Evolutionary conservation across 352 stramenopile species (phyloP).

Genomic region (Phytophthora tentaculata): DNA sequence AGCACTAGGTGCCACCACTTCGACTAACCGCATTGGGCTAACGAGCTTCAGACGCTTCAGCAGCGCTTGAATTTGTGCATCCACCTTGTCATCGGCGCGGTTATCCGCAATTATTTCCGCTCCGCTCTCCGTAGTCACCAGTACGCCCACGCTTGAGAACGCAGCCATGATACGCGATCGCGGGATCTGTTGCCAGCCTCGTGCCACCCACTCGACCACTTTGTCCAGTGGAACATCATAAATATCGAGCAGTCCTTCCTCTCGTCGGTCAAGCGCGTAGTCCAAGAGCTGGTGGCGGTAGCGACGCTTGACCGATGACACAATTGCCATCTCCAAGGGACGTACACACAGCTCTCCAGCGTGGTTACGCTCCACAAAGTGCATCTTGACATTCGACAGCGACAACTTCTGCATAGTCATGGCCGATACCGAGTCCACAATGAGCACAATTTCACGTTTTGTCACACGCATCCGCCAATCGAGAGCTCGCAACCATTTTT

Average conservation of each 20-base stretch:
- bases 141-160: slow-evolving; percentile 52
- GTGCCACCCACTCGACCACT: slow-evolving; percentile 66
- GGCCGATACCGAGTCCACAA: slow-evolving; percentile 65
- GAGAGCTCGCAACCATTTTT: slow-evolving; percentile 77
- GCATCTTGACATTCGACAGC: slow-evolving; percentile 72
- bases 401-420: slow-evolving; percentile 62
- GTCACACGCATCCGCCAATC: slow-evolving; percentile 83
- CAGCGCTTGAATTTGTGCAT: slow-evolving; percentile 59
- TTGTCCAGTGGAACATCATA: slow-evolving; percentile 54
- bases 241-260: slow-evolving; percentile 42
- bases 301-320: slow-evolving; percentile 56
- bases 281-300: slow-evolving; percentile 63
- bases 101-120: slow-evolving; percentile 32
- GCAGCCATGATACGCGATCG: slow-evolving; percentile 53
- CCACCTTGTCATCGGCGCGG: slow-evolving; percentile 53
- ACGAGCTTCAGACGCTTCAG: slow-evolving; percentile 62
- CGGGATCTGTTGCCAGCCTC: slow-evolving; percentile 62
- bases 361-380: slow-evolving; percentile 48
- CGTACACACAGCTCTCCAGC: slow-evolving; percentile 50
- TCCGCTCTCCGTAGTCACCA: slow-evolving; percentile 22
- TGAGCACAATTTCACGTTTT: slow-evolving; percentile 71
- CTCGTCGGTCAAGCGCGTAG: slow-evolving; percentile 48
- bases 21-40: slow-evolving; percentile 48
- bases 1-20: slow-evolving; percentile 52
- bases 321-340: slow-evolving; percentile 49